A percentile compares a stretch with the other conserved stretches of the same genome.
Evolutionary conservation across 2,329 filamentous ascomycete species (phyloP).

Genomic region (Xylariaceae sp.): DNA sequence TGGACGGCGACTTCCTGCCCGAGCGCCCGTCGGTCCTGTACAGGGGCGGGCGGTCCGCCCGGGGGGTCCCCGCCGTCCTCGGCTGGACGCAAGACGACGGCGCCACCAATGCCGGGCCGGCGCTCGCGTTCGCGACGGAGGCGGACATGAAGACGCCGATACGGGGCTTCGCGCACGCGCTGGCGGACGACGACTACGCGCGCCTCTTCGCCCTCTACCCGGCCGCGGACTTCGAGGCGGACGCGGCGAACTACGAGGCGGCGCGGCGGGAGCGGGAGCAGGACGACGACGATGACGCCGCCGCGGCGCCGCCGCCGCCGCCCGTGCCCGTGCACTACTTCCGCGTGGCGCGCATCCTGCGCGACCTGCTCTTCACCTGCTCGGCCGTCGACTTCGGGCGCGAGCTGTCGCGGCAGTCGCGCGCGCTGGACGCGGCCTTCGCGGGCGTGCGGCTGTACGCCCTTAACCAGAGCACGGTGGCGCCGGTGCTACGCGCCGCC

Average conservation of each 20-base stretch:
- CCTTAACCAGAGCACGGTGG: constrained; percentile 23
- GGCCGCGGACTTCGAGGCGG: constrained; percentile 15
- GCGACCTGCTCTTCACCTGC: constrained; percentile 15
- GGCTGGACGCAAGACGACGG: constrained; percentile 24
- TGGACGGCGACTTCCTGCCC: constrained; percentile 21
- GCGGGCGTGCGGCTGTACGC: constrained; percentile 16
- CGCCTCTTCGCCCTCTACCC: constrained; percentile 20
- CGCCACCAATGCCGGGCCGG: constrained; percentile 16
- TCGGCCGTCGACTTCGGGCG: constrained; percentile 13
- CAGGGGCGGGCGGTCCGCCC: constrained; percentile 14
- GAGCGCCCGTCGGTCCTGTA: constrained; percentile 17
- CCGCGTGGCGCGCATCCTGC: constrained; percentile 11
- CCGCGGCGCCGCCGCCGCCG: too few relatives aligned
- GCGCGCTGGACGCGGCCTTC: not conserved
- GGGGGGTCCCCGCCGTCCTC: constrained; percentile 18
- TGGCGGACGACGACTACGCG: constrained; percentile 18
- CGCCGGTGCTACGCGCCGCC: constrained; percentile 12
- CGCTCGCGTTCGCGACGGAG: constrained; percentile 13
- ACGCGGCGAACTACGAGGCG: constrained; percentile 12
- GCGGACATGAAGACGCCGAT: constrained; percentile 17
- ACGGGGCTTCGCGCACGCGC: constrained; percentile 11
- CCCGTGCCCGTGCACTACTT: constrained; percentile 10
- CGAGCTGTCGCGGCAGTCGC: constrained; percentile 12
- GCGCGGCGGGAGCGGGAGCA: constrained; percentile 8
- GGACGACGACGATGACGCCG: constrained; percentile 10